Evolutionary conservation across 1,284 basidiomycete genomes (phyloP), one percentile per base, ranked within the genome.

Genomic region (Cystobasidiaceae sp.): DNA sequence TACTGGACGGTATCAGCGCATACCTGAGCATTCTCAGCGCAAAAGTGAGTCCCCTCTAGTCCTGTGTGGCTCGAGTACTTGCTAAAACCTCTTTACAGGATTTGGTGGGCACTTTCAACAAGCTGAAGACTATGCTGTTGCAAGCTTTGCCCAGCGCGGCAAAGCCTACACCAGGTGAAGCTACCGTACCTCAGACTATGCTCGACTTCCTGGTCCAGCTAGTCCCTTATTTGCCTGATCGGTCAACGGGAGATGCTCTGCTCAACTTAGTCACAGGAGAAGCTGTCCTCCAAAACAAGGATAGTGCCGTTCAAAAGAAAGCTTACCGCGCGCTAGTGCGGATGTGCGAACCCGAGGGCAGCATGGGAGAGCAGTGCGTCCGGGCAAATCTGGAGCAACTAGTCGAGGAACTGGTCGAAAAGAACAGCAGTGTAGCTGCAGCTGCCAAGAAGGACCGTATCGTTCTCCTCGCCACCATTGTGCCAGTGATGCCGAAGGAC

Each of bases 371-470:
- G 0, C 86, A 86, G 72, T 79, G 86, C 13, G 72, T 75, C 0
- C 66, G 83, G 3, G 69, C 70, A 0, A 62, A 74, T 6, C 81
- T 86, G 62, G 81, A 82, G 15, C 83, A 85, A 70, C 73, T 79
- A 39, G 51, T 74, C 3, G 80, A 79, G 63, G 69, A 70, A 19
- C 77, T 88, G 39, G 79, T 93, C 27, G 80, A 82, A 68, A 86
- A 87, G 55, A 82, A 82, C 1, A 41, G 25, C 19, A 83, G 83
- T 15, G 82, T 96, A 30, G 82, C 84, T 0, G 81, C 90, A 28
- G 92, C 92, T 34, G 92, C 94, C 17, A 96, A 97, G 80, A 87
- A 90, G 84, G 93, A 97, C 75, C 87, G 96, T 8, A 85, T 93
- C 68, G 82, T 83, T 63, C 80, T 98, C 1, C 81, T 97, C 44